These are phyloP conservation scores for Jackrogersella multiformis DNA, from an alignment of 495 filamentous ascomycete genomes.

Conservation along the genomic window DNA sequence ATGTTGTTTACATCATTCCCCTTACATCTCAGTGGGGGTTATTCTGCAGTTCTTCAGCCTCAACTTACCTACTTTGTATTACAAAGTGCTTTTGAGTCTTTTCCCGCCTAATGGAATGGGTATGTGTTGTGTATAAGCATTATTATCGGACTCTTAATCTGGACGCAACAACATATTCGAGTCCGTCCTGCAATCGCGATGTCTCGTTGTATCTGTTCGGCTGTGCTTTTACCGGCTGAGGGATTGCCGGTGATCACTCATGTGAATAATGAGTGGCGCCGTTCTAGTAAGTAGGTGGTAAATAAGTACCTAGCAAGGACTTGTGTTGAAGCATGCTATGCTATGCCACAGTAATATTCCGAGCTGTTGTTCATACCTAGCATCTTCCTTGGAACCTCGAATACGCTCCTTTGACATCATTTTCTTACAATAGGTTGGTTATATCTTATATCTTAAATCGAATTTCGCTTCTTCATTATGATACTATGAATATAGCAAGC, in stretches of 20 bases:
- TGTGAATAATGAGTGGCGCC: background rate
- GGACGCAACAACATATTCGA: constrained; percentile 27
- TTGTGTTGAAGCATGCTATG: no score
- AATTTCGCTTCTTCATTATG: no score
- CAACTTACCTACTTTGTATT: background rate
- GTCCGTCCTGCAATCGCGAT: constrained; percentile 13
- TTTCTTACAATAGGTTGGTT: no score
- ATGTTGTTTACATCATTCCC: no score
- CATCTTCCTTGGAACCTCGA: no score
- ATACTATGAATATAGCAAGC: no score
- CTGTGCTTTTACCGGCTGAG: background rate
- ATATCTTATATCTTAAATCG: no score
- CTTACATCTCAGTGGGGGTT: no score
- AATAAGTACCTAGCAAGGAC: no score
- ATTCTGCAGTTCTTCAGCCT: background rate
- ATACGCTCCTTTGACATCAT: no score
- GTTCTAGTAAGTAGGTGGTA: background rate
- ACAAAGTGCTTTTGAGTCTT: background rate
- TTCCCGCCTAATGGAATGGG: background rate
- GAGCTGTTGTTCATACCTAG: no score
- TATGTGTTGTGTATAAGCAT: background rate
- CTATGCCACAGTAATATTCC: background rate
- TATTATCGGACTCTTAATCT: background rate
- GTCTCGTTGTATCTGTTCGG: constrained; percentile 1
- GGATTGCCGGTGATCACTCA: constrained; percentile 14